Conservation (phyloP, 2,329 filamentous ascomycete genomes). For the Conoideocrella luteorostrata region DNA sequence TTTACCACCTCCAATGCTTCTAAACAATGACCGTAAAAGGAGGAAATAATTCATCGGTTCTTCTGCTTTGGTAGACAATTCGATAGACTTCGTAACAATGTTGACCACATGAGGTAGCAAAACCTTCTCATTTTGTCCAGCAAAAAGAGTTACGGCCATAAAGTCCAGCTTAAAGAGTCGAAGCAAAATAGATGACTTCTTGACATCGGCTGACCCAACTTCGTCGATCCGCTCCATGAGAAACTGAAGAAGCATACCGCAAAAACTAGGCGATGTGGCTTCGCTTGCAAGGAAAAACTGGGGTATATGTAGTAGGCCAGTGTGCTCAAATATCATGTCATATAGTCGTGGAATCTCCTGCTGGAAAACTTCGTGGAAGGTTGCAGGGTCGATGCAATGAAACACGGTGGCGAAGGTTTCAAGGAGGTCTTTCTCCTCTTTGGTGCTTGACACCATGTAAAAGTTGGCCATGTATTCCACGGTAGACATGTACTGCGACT, state of each 20-base stretch:
- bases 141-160: conserved; percentile 98
- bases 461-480: conserved; percentile 92
- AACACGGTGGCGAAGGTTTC: conserved; percentile 98
- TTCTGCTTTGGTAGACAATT: conserved; percentile 88
- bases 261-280: conserved; percentile 94
- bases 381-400: conserved; percentile 95
- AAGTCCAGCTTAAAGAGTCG: conserved; percentile 97
- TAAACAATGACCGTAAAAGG: conserved; percentile 82
- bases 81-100: conserved; percentile 95
- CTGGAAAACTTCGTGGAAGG: conserved; percentile 97
- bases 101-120: conserved; percentile 92
- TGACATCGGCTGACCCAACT: conserved; percentile 85
- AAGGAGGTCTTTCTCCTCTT: conserved; percentile 94
- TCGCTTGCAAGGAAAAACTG: conserved; percentile 99
- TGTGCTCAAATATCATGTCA: conserved; percentile 96
- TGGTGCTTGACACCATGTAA: conserved; percentile 87
- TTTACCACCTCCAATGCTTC: conserved; percentile 92
- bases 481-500: conserved; percentile 70
- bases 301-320: conserved; percentile 85
- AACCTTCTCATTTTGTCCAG: conserved; percentile 89
- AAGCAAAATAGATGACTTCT: conserved; percentile 86
- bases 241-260: conserved; percentile 95
- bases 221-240: conserved; percentile 95
- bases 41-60: conserved; percentile 99
- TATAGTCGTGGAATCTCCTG: conserved; percentile 95